Evolutionary conservation across 352 stramenopile species (phyloP), one percentile per base, ranked within the genome.

Genomic region (Pythium folliculosum): DNA sequence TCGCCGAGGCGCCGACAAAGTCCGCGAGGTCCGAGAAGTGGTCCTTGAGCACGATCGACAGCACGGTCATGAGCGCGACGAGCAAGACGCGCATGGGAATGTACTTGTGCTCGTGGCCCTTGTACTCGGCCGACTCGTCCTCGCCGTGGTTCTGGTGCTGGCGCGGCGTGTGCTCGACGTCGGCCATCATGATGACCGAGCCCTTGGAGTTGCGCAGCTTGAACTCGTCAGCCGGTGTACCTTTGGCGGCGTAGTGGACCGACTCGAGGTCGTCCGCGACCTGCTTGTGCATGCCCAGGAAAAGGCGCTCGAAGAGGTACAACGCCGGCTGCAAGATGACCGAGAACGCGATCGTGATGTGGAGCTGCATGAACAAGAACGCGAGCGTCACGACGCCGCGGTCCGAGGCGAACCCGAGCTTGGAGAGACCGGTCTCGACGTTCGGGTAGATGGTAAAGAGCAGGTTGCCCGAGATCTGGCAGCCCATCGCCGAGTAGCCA

Each of bases 201-300:
- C 25, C 16, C 47, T 64, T 65, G 21, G 64, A 70, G 5, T 19
- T 19, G 25, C 57, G 57, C 17, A 47, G 19, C 55, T 60, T 70
- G 54, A 38, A 30, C 25, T 56, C 63, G 1, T 45, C 38, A 45
- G 38, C 38, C 23, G 73, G 76, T 1, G 76, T 82, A n/a, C 25
- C 53, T 0, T 45, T 59, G n/a, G 59, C n/a, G 13, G 58, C 62
- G 59, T 80, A 77, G 58, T 65, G 56, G 47, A 60, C 0, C 12
- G 47, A 35, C 63, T 82, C 76, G 25, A 80, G 63, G 19, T 84
- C 77, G 21, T 74, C 64, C 13, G 51, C 16, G 2, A 54, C 54
- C 35, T 71, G 65, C 63, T 85, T 67, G 72, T 91, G 83, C 77
- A 91, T 88, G 45, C 82, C 81, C 7, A 91, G 60, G n/a, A 91